These are phyloP conservation scores for Apiospora arundinis DNA, from an alignment of 2,329 filamentous ascomycete genomes.

Conservation along the genomic window DNA sequence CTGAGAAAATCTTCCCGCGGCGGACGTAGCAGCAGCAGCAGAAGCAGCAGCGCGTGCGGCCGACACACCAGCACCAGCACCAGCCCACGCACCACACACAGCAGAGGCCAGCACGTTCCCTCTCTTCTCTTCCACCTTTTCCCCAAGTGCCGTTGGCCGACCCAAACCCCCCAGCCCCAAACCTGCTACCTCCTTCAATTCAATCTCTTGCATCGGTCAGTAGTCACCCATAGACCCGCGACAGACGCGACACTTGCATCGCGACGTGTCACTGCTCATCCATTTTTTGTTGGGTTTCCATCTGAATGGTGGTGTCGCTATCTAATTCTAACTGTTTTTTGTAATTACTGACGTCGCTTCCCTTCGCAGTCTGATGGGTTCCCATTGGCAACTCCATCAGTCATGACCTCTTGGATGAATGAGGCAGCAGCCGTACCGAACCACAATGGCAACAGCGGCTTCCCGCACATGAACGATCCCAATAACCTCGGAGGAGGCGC, in stretches of 20 bases:
- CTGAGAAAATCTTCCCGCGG: constrained; percentile 20
- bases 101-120: constrained; percentile 16
- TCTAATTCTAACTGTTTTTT: constrained; percentile 34
- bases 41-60: constrained; percentile 5
- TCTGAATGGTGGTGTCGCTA: constrained; percentile 50
- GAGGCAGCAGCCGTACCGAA: constrained; percentile 68
- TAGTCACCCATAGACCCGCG: constrained; percentile 30
- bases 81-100: constrained; percentile 9
- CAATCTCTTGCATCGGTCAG: constrained; percentile 27
- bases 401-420: constrained; percentile 78
- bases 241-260: constrained; percentile 32
- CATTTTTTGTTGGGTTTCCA: constrained; percentile 43
- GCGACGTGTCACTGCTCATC: constrained; percentile 41
- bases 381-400: constrained; percentile 53
- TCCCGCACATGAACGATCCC: constrained; percentile 68
- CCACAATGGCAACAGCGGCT: constrained; percentile 73
- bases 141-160: constrained; percentile 22
- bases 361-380: constrained; percentile 54
- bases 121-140: constrained; percentile 19
- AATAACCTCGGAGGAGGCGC: constrained; percentile 50
- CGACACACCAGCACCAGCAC: constrained; percentile 16
- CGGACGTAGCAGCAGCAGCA: constrained; percentile 16
- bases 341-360: constrained; percentile 51
- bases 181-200: constrained; percentile 23
- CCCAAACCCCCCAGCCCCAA: constrained; percentile 24